Conservation (phyloP, 2,329 filamentous ascomycete genomes). For the Claviceps monticola region DNA sequence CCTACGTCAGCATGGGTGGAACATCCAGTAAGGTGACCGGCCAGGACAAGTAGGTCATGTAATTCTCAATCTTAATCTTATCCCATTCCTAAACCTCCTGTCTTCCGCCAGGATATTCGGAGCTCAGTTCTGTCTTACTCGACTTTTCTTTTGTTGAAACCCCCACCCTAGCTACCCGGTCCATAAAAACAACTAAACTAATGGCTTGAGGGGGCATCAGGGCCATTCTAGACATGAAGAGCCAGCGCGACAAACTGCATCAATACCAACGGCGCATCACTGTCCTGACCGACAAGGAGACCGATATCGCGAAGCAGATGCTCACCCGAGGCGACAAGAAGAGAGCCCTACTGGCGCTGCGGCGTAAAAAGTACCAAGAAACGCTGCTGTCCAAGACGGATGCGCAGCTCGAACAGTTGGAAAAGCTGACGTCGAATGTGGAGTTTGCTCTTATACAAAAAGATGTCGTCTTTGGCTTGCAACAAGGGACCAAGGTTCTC, state of each 20-base stretch:
- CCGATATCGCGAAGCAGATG: conserved; percentile 70
- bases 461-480: conserved; percentile 82
- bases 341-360: conserved; percentile 72
- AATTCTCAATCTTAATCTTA: background rate
- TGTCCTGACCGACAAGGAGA: conserved; percentile 75
- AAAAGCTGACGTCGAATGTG: conserved; percentile 75
- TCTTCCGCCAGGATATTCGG: background rate
- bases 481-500: conserved; percentile 81
- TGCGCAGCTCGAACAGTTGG: conserved; percentile 82
- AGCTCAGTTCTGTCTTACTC: background rate
- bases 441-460: conserved; percentile 97
- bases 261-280: conserved; percentile 90
- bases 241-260: conserved; percentile 90
- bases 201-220: conserved; percentile 28
- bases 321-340: conserved; percentile 66
- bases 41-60: conserved; percentile 65
- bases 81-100: too few species aligned
- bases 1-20: conserved; percentile 32
- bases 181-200: too few species aligned
- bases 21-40: conserved; percentile 44
- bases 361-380: conserved; percentile 95
- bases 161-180: too few species aligned
- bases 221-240: conserved; percentile 95
- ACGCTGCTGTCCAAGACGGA: conserved; percentile 80
- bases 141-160: background rate